phyloP scores from a whole-genome alignment of 331 rosid genomes.

The Cydonia oblonga region DNA sequence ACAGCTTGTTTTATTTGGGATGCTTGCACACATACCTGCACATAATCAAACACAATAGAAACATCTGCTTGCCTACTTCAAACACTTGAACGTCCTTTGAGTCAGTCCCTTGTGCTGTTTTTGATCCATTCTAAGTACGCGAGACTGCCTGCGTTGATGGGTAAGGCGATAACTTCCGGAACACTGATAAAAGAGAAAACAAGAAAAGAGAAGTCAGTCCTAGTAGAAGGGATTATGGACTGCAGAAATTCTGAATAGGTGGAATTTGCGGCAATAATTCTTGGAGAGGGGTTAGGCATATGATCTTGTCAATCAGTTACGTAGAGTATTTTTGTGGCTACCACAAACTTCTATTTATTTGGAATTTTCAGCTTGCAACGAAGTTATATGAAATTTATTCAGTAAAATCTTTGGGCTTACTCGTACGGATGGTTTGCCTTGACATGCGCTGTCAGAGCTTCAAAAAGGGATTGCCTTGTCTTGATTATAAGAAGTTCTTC shows the following conservation, averaged over 20 bases:
- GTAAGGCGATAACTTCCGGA: slow-evolving; percentile 89
- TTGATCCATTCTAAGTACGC: slow-evolving; percentile 82
- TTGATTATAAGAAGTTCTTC: slow-evolving; percentile 94
- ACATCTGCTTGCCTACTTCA: background rate
- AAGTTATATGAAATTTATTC: background rate
- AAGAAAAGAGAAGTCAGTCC: background rate
- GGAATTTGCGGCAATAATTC: background rate
- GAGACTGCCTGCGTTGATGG: slow-evolving; percentile 73
- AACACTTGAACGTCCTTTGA: background rate
- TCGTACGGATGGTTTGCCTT: slow-evolving; percentile 82
- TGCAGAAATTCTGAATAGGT: background rate
- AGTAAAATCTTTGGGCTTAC: slow-evolving; percentile 36
- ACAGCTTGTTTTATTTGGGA: background rate
- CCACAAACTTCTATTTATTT: background rate
- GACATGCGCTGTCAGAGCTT: slow-evolving; percentile 76
- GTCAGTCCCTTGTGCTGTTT: slow-evolving; percentile 80
- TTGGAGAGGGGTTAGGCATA: background rate
- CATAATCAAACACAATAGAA: background rate
- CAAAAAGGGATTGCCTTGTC: slow-evolving; percentile 90
- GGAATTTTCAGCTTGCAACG: slow-evolving; percentile 1
- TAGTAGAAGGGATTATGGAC: background rate
- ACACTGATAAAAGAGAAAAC: slow-evolving; percentile 35
- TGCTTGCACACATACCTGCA: background rate
- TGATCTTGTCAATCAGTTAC: background rate
- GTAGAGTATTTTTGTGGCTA: background rate